Evolutionary conservation across 768 basidiomycete genomes (phyloP).

Genomic region (Clathrus columnatus): DNA sequence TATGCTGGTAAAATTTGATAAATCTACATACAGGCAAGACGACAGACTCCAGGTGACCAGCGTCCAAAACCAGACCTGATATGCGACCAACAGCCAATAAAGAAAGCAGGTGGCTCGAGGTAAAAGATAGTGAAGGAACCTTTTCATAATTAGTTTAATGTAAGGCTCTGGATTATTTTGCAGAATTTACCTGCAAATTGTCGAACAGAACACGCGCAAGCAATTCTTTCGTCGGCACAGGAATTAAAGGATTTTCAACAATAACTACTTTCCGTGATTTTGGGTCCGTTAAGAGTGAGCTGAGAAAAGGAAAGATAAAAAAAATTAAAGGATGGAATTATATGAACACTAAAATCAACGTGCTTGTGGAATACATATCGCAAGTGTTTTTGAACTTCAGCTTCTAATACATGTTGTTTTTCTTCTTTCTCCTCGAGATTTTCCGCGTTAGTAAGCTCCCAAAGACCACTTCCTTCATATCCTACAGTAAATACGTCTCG

Average conservation of each 20-base stretch:
- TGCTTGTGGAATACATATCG: constrained; percentile 82
- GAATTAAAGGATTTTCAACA: constrained; percentile 82
- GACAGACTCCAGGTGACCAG: constrained; percentile 85
- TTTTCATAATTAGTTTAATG: constrained; percentile 22
- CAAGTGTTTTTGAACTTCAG: constrained; percentile 57
- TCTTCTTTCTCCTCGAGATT: constrained; percentile 55
- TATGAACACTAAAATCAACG: constrained; percentile 22
- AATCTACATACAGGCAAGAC: constrained; percentile 64
- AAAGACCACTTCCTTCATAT: constrained; percentile 36
- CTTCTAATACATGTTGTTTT: constrained; percentile 63
- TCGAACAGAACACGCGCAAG: constrained; percentile 83
- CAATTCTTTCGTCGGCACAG: constrained; percentile 79
- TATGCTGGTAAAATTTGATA: not conserved
- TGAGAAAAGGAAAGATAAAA: constrained; percentile 26
- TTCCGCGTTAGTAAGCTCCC: constrained; percentile 50
- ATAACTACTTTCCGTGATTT: constrained; percentile 92
- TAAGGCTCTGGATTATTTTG: not conserved
- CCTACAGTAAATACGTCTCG: constrained; percentile 74
- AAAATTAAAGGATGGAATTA: constrained; percentile 13
- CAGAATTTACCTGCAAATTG: constrained; percentile 62
- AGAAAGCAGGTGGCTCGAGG: constrained; percentile 77
- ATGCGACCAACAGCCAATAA: constrained; percentile 81
- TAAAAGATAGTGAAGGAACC: constrained; percentile 94
- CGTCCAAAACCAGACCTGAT: constrained; percentile 90
- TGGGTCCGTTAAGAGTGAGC: constrained; percentile 88